Percentiles rank a stretch among this genome's conserved stretches.
phyloP scores from a whole-genome alignment of 2,329 filamentous ascomycete species.

The Elsinoe arachidis region DNA sequence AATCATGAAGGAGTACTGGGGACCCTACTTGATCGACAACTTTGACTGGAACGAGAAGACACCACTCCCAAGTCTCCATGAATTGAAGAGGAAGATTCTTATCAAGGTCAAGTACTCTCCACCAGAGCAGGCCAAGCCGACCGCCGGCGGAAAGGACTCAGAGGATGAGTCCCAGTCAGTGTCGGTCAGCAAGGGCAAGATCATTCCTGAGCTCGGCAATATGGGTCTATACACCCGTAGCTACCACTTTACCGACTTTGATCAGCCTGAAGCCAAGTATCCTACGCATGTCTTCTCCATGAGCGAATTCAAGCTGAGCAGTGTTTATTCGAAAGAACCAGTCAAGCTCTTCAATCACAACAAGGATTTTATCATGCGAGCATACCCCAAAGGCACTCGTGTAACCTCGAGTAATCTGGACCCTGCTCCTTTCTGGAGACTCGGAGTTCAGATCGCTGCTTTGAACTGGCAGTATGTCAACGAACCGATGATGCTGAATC shows the following conservation, averaged over 20 bases:
- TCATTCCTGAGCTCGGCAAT: slow-evolving; percentile 62
- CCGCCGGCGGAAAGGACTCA: slow-evolving; percentile 25
- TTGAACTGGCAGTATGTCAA: slow-evolving; percentile 92
- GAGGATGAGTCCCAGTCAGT: slow-evolving; percentile 30
- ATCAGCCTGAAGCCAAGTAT: slow-evolving; percentile 49
- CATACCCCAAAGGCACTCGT: slow-evolving; percentile 75
- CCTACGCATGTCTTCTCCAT: slow-evolving; percentile 58
- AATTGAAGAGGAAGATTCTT: slow-evolving; percentile 67
- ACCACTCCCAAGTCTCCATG: slow-evolving; percentile 55
- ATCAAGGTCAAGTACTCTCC: slow-evolving; percentile 44
- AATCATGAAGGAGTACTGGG: slow-evolving; percentile 89
- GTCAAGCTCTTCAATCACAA: slow-evolving; percentile 70
- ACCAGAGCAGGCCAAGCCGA: slow-evolving; percentile 25
- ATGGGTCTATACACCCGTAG: slow-evolving; percentile 82
- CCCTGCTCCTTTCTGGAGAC: slow-evolving; percentile 75
- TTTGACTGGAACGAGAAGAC: slow-evolving; percentile 43
- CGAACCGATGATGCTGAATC: slow-evolving; percentile 91
- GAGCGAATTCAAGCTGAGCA: slow-evolving; percentile 57
- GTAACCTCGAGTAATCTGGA: slow-evolving; percentile 82
- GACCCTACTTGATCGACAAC: slow-evolving; percentile 59
- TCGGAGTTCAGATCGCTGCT: slow-evolving; percentile 82
- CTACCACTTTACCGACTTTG: slow-evolving; percentile 67
- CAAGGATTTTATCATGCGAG: slow-evolving; percentile 66
- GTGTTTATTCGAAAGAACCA: slow-evolving; percentile 50
- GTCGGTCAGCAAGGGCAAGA: slow-evolving; percentile 44